phyloP scores from a whole-genome alignment of 2,329 filamentous ascomycete species.

The Metarhizium rileyi region DNA sequence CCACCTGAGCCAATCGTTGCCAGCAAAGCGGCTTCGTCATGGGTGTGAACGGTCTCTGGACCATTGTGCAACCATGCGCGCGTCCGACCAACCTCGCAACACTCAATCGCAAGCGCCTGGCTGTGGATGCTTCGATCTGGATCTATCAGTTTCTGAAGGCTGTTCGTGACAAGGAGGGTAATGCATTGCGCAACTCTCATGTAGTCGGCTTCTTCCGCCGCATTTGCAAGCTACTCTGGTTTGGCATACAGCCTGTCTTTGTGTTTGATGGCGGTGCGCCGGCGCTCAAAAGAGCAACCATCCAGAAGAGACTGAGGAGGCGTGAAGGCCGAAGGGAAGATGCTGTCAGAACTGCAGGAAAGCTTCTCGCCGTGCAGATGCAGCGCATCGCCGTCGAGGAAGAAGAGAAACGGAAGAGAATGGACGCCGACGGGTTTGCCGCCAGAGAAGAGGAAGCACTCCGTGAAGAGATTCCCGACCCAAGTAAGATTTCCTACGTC shows the following conservation, averaged over 20 bases:
- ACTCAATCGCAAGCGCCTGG: constrained; percentile 89
- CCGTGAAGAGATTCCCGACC: constrained; percentile 58
- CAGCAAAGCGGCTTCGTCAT: constrained; percentile 38
- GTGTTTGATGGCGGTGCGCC: constrained; percentile 97
- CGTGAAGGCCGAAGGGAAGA: constrained; percentile 87
- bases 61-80: constrained; percentile 87
- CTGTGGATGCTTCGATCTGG: constrained; percentile 98
- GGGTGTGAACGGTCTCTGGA: constrained; percentile 98
- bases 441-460: constrained; percentile 31
- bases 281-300: constrained; percentile 80
- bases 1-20: not conserved
- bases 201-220: constrained; percentile 96
- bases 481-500: constrained; percentile 69
- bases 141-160: constrained; percentile 99
- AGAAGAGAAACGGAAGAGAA: constrained; percentile 49
- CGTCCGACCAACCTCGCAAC: constrained; percentile 94
- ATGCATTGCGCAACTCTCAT: constrained; percentile 90
- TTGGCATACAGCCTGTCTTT: constrained; percentile 92
- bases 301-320: constrained; percentile 65
- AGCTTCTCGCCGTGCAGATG: constrained; percentile 88
- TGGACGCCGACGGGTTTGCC: constrained; percentile 34
- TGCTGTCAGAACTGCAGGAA: constrained; percentile 83
- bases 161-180: constrained; percentile 95
- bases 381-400: constrained; percentile 84
- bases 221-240: constrained; percentile 95